Conservation (phyloP, 2,329 filamentous ascomycete genomes). For the Microdochium paspali region DNA sequence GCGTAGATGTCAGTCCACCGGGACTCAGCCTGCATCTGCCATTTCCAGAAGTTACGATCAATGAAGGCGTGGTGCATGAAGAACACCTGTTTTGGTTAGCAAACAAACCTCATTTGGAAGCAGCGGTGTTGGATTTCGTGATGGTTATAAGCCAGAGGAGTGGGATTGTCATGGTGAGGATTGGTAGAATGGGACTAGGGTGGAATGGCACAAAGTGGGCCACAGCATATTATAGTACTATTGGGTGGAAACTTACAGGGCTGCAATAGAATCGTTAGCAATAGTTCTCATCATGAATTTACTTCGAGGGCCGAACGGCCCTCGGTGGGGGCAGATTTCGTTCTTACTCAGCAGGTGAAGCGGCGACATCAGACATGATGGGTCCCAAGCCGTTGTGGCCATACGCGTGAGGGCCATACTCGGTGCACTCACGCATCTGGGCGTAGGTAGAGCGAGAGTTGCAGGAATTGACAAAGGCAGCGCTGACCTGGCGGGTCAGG, state of each 20-base stretch:
- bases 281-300: not conserved
- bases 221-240: not conserved
- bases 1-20: constrained; percentile 17
- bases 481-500: constrained; percentile 1
- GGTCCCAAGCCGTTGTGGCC: constrained; percentile 22
- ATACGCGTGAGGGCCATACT: constrained; percentile 18
- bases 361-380: constrained; percentile 20
- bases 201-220: no score
- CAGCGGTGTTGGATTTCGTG: not conserved
- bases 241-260: not conserved
- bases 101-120: no score
- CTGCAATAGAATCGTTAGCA: not conserved
- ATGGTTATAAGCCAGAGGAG: not conserved
- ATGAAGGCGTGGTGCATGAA: constrained; percentile 23
- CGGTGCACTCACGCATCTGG: constrained; percentile 5
- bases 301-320: no score
- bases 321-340: not conserved
- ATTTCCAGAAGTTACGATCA: constrained; percentile 18
- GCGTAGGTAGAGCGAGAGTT: constrained; percentile 2
- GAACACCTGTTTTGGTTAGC: constrained; percentile 13
- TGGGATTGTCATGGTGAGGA: no score
- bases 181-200: no score
- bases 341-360: constrained; percentile 14
- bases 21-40: constrained; percentile 13
- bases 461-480: constrained; percentile 6